phyloP scores from a whole-genome alignment of 345 rosid genomes.

The Cardamine resedifolia region DNA sequence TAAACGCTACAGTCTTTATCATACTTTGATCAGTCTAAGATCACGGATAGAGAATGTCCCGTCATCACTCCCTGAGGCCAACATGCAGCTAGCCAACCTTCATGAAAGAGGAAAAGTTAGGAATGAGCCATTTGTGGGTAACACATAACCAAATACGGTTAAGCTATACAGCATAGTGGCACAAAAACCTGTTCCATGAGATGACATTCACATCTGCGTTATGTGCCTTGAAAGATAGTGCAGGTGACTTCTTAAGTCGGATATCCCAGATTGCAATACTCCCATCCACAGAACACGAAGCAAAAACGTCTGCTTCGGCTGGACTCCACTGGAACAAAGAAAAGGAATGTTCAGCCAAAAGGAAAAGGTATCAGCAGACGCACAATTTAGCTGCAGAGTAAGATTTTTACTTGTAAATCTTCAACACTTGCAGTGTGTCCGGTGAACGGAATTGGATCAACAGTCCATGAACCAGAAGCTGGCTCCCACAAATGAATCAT shows the following conservation, averaged over 20 bases:
- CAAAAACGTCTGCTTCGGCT: constrained; percentile 71
- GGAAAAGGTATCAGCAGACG: neutral
- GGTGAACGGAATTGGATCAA: constrained; percentile 63
- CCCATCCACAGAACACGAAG: constrained; percentile 87
- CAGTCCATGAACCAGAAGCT: constrained; percentile 69
- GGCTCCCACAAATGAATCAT: constrained; percentile 93
- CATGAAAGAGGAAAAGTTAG: neutral
- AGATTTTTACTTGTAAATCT: constrained; percentile 68
- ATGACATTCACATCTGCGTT: constrained; percentile 92
- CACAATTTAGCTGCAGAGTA: constrained; percentile 1
- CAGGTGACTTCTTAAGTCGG: constrained; percentile 66
- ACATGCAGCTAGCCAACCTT: constrained; percentile 88
- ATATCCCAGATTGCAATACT: constrained; percentile 87
- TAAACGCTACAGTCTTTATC: neutral
- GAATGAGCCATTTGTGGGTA: constrained; percentile 4
- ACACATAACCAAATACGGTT: constrained; percentile 14
- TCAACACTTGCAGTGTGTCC: constrained; percentile 93
- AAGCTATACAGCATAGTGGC: neutral
- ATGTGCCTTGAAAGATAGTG: constrained; percentile 76
- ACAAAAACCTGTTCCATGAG: constrained; percentile 86
- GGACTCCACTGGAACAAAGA: constrained; percentile 88
- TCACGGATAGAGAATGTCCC: constrained; percentile 92
- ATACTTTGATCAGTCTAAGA: constrained; percentile 71
- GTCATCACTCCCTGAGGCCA: constrained; percentile 97
- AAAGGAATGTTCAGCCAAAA: constrained; percentile 23